Percentiles rank a stretch among this genome's conserved stretches.
phyloP scores from a whole-genome alignment of 805 yeast species.

The Scheffersomyces stipitis region DNA sequence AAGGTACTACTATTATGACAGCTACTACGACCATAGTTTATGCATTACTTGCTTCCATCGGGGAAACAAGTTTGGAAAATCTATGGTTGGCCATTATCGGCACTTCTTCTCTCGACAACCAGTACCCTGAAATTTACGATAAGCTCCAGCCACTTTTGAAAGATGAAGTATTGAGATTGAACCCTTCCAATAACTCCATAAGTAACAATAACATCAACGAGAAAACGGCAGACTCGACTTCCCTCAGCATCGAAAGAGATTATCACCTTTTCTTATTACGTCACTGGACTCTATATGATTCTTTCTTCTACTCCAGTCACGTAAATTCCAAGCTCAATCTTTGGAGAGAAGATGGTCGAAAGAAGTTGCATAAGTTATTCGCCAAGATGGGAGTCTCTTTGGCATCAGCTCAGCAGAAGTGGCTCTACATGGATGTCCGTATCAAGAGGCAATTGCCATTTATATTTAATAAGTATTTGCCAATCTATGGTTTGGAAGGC shows the following conservation, averaged over 20 bases:
- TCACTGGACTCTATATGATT: constrained; percentile 90
- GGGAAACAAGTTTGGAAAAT: constrained; percentile 68
- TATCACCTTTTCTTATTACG: constrained; percentile 82
- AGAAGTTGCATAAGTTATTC: constrained; percentile 82
- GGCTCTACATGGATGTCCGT: constrained; percentile 85
- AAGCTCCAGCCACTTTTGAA: constrained; percentile 68
- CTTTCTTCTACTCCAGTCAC: constrained; percentile 87
- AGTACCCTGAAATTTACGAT: constrained; percentile 73
- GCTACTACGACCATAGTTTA: constrained; percentile 80
- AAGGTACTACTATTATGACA: constrained; percentile 75
- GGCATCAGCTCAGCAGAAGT: constrained; percentile 83
- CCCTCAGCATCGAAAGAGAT: constrained; percentile 73
- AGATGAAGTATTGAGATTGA: constrained; percentile 79
- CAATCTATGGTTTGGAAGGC: constrained; percentile 78
- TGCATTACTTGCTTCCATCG: constrained; percentile 74
- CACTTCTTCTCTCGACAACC: constrained; percentile 72
- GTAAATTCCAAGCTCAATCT: constrained; percentile 83
- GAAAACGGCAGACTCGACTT: constrained; percentile 40
- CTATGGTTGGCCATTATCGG: constrained; percentile 92
- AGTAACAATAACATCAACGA: constrained; percentile 14
- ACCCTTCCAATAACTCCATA: constrained; percentile 30
- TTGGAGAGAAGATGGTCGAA: constrained; percentile 92
- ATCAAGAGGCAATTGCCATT: constrained; percentile 71
- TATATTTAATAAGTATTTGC: constrained; percentile 69
- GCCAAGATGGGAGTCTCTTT: constrained; percentile 96